Evolutionary conservation across 257 asterid species (phyloP), one percentile per base, ranked within the genome.

Genomic region (Petrea volubilis): DNA sequence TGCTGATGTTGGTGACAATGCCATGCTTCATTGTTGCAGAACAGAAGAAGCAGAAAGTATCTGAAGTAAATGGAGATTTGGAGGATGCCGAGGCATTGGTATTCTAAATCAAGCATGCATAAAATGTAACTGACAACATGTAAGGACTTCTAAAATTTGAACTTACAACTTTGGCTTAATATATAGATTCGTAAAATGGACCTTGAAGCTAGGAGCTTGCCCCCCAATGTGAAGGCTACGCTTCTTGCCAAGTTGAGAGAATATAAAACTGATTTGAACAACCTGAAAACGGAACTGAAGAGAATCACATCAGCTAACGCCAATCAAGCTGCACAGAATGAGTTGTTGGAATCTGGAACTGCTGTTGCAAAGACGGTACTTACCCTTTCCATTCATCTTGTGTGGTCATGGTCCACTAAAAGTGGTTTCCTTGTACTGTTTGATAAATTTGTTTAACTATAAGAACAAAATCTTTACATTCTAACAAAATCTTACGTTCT

Each of bases 101-200:
- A 84, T 64, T 59, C 14, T 28, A 14, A 21, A 14, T 17, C 13
- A n/a, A n/a, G n/a, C n/a, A n/a, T n/a, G n/a, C 61, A n/a, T n/a
- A n/a, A n/a, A n/a, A 33, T 11, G 27, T 56, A 29, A 66, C 2
- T 18, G 9, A 8, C 1, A 15, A 41, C 23, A 58, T 52, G 17
- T 53, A 14, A 60, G 3, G 10, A 7, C 31, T 49, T 51, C 6
- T 36, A 18, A 28, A 49, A 60, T 31, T 41, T 50, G 64, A 47
- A 74, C 23, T 27, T 27, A 44, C 53, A 10, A 43, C 46, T 69
- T 64, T 18, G 57, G 57, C 27, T 68, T 66, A 36, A 47, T 59
- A 27, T 62, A 31, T 64, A 92, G 97, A 83, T 92, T 46, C 92
- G 96, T 64, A 92, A 92, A 83, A 92, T 89, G 97, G 97, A 89